A percentile compares a stretch with the other conserved stretches of the same genome.
phyloP scores from a whole-genome alignment of 345 rosid genomes.

The Eucalyptus grandis region DNA sequence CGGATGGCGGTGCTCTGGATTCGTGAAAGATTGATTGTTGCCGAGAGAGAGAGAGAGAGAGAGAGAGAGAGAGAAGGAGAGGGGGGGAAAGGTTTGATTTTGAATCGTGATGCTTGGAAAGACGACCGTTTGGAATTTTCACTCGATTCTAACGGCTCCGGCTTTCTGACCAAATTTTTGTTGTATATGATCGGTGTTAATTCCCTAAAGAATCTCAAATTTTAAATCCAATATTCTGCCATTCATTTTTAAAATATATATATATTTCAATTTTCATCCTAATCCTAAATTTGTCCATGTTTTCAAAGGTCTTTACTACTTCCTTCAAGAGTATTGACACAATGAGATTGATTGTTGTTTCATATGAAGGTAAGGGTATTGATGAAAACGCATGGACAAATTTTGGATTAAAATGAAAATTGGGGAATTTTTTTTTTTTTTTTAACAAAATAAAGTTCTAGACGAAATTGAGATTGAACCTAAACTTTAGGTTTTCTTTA shows the following conservation, averaged over 20 bases:
- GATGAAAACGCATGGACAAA: background rate
- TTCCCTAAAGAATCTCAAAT: background rate
- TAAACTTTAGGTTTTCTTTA: background rate
- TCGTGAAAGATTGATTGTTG: background rate
- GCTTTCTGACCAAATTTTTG: background rate
- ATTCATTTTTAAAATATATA: background rate
- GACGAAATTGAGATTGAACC: background rate
- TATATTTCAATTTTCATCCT: background rate
- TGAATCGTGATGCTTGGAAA: background rate
- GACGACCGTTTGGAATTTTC: background rate
- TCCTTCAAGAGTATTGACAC: background rate
- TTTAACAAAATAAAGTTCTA: no score
- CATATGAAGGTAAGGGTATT: rapidly evolving
- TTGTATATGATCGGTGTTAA: background rate
- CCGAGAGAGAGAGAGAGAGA: background rate
- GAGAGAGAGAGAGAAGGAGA: background rate
- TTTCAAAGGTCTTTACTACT: background rate
- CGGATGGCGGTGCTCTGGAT: background rate
- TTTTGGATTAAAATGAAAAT: background rate
- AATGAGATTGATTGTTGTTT: background rate
- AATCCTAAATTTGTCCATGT: background rate
- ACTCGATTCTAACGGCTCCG: background rate
- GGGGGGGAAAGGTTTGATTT: background rate
- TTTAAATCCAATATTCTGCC: background rate
- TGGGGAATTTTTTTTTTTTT: background rate